Evolutionary conservation across 2,329 filamentous ascomycete genomes (phyloP), one percentile per base, ranked within the genome.

Genomic region (Microdochium paspali): DNA sequence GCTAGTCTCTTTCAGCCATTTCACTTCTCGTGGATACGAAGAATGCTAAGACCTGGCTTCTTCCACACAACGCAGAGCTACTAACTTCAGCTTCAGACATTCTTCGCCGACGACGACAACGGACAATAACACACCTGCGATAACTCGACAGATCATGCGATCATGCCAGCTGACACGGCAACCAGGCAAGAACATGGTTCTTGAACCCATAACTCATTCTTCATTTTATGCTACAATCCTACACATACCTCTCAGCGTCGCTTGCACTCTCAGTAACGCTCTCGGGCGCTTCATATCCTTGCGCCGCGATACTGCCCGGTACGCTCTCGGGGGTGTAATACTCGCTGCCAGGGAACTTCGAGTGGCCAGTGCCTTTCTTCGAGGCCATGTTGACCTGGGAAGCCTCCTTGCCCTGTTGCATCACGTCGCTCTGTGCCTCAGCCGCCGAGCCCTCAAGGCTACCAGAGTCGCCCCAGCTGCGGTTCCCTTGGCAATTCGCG

Each of bases 281-380:
- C 43, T 56, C 58, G 0, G 69, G 70, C 10, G 71, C 56, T 44
- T 72, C 54, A 46, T 66, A 58, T 0, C 66, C 66, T 58, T 70
- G 66, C 1, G 67, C 68, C 2, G 69, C 65, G 44, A 65, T 65
- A 50, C 65, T 66, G 18, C 70, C 69, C 5, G 68, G 66, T 24
- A 71, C 67, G 20, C 56, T 61, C 61, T 72, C 67, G 1, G 66
- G 62, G 2, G 50, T 53, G 49, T 72, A 66, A 49, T 69, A 69
- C 10, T 73, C 59, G 2, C 59, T 57, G 6, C 67, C 70, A 55
- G 65, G 67, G 57, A 64, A 71, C 46, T 65, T 35, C 6, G 31
- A 6, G 10, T 43, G 40, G n/a, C 20, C 18, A 4, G 9, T 6
- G 20, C 40, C 40, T 10, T 10, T 24, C 40, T 43, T 43, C 9